Percentiles rank a stretch among this genome's conserved stretches.
Conservation (phyloP, 176 grass and related monocot genomes). For the Oryza nivara region DNA sequence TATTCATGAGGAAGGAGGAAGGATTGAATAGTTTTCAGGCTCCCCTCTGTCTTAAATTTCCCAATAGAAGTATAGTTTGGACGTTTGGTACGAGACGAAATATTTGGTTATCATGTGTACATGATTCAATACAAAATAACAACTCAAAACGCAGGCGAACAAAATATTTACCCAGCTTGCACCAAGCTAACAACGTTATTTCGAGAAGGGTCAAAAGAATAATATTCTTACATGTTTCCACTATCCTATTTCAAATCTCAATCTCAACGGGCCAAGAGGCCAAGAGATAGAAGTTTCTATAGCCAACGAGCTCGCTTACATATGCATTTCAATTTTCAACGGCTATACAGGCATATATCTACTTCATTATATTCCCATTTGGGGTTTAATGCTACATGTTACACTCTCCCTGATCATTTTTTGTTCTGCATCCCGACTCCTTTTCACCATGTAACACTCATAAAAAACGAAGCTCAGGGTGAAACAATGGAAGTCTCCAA, state of each 20-base stretch:
- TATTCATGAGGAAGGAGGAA: no score
- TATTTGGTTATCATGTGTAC: not conserved
- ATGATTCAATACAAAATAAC: not conserved
- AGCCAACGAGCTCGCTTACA: not conserved
- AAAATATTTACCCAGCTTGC: not conserved
- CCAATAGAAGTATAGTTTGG: not conserved
- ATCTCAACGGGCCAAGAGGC: not conserved
- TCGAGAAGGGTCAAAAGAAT: not conserved
- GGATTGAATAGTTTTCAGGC: no score
- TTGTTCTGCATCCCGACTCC: not conserved
- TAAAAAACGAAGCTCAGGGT: slow-evolving; percentile 2
- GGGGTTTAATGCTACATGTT: slow-evolving; percentile 27
- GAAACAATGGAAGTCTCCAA: slow-evolving; percentile 17
- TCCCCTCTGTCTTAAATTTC: no score
- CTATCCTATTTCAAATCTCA: not conserved
- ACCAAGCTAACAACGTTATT: not conserved
- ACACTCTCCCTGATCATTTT: slow-evolving; percentile 25
- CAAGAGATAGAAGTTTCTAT: slow-evolving; percentile 10
- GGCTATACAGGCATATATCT: slow-evolving; percentile 21
- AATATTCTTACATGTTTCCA: not conserved
- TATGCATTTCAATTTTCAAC: slow-evolving; percentile 8
- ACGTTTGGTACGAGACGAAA: not conserved
- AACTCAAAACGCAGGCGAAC: not conserved
- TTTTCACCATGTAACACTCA: slow-evolving; percentile 3
- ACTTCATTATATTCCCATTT: slow-evolving; percentile 32